Conservation (phyloP, 768 basidiomycete genomes). For the Glaciozyma martinii region DNA sequence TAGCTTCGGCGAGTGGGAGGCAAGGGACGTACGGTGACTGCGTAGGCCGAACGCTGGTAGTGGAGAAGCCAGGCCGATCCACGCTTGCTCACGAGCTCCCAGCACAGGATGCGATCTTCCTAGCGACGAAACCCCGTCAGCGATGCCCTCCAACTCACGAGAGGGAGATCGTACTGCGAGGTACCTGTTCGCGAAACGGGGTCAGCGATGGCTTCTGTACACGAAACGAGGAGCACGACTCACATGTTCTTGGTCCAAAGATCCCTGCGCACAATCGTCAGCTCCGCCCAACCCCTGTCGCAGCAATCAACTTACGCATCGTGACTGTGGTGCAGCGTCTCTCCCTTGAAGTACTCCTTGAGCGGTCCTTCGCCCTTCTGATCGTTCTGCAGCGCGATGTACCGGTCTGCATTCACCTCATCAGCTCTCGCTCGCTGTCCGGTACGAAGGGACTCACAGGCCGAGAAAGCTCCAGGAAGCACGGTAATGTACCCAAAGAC, state of each 20-base stretch:
- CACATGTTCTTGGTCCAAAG: slow-evolving; percentile 98
- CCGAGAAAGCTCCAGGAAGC: slow-evolving; percentile 68
- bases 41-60: slow-evolving; percentile 92
- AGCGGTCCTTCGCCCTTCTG: slow-evolving; percentile 70
- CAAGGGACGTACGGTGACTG: slow-evolving; percentile 50
- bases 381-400: slow-evolving; percentile 87
- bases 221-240: slow-evolving; percentile 53
- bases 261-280: slow-evolving; percentile 53
- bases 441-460: slow-evolving; percentile 52
- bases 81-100: slow-evolving; percentile 95
- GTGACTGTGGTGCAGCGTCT: slow-evolving; percentile 57
- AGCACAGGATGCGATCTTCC: slow-evolving; percentile 77
- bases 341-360: slow-evolving; percentile 94
- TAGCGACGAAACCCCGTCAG: slow-evolving; percentile 56
- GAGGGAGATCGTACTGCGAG: slow-evolving; percentile 54
- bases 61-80: slow-evolving; percentile 83
- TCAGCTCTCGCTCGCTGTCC: neutral
- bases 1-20: neutral
- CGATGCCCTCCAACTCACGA: slow-evolving; percentile 41
- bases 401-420: slow-evolving; percentile 20
- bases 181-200: too few species aligned
- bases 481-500: slow-evolving; percentile 94
- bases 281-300: too few species aligned
- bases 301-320: neutral
- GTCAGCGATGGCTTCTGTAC: too few species aligned